Percentiles rank a stretch among this genome's conserved stretches.
Conservation (phyloP, 306 rosid species). For the Cicer pinnatifidum region DNA sequence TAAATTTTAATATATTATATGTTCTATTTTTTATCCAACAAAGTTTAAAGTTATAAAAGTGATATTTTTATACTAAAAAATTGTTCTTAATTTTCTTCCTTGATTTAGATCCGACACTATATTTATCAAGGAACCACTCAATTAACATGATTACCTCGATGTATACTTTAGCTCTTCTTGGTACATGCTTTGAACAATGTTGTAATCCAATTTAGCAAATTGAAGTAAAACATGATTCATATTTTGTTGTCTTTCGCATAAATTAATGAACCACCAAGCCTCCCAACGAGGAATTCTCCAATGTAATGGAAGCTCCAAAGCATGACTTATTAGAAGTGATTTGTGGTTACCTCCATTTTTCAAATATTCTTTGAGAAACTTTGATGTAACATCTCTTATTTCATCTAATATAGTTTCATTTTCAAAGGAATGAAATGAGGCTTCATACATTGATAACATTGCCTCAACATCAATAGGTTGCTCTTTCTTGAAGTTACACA, state of each 20-base stretch:
- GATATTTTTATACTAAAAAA: too few species aligned
- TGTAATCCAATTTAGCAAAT: conserved; percentile 10
- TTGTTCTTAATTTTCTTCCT: too few species aligned
- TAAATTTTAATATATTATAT: too few species aligned
- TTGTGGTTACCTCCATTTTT: not conserved
- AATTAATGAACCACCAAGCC: not conserved
- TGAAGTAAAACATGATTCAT: not conserved
- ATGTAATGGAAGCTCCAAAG: conserved; percentile 16
- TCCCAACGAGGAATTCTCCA: conserved; percentile 26
- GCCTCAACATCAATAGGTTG: not conserved
- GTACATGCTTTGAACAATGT: conserved; percentile 17
- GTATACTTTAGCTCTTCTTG: conserved; percentile 2
- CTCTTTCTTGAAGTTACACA: not conserved
- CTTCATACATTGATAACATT: not conserved
- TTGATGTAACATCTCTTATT: not conserved
- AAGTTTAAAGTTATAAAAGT: too few species aligned
- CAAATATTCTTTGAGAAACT: not conserved
- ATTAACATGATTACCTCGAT: not conserved
- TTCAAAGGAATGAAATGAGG: not conserved
- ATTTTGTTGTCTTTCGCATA: not conserved
- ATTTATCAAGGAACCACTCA: too few species aligned
- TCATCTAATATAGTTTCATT: conserved; percentile 3
- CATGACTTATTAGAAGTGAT: not conserved
- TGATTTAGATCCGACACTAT: too few species aligned
- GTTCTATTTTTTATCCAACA: too few species aligned